These are phyloP conservation scores for Bolboschoenoplectus hybrid DNA, from an alignment of 202 grass and related monocot species.

Conservation along the genomic window DNA sequence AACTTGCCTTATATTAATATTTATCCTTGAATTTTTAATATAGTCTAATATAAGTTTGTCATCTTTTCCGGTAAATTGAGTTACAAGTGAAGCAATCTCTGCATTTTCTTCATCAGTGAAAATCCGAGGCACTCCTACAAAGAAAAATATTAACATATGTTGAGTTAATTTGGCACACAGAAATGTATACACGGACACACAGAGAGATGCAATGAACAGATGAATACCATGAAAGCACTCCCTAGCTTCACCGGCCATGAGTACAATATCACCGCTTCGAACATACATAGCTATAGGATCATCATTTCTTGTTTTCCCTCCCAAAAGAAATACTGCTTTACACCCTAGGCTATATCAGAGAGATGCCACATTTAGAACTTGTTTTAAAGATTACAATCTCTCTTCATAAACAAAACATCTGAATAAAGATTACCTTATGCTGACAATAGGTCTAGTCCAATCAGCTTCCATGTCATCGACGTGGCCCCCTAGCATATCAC, in stretches of 20 bases:
- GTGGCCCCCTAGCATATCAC: conserved; percentile 93
- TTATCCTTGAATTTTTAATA: conserved; percentile 77
- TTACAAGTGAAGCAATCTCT: conserved; percentile 50
- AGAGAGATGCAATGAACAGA: conserved; percentile 24
- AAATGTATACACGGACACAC: neutral
- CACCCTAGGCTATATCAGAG: conserved; percentile 65
- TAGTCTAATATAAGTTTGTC: conserved; percentile 60
- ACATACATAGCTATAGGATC: conserved; percentile 77
- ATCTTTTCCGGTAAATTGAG: conserved; percentile 57
- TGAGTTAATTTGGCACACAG: neutral
- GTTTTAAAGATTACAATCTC: neutral
- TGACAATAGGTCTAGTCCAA: conserved; percentile 95
- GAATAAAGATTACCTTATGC: conserved; percentile 63
- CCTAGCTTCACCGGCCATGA: conserved; percentile 85
- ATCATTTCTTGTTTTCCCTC: conserved; percentile 81
- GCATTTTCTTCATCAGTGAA: conserved; percentile 63
- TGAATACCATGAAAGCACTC: conserved; percentile 81
- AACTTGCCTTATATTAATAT: conserved; percentile 83
- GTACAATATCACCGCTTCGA: conserved; percentile 72
- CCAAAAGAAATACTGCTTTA: conserved; percentile 90
- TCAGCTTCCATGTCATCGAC: conserved; percentile 98
- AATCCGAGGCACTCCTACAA: conserved; percentile 62
- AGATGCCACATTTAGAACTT: neutral
- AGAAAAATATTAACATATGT: conserved; percentile 1
- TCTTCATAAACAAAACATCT: conserved; percentile 33